Conservation (phyloP, 768 basidiomycete species). For the Lentinus tigrinus region DNA sequence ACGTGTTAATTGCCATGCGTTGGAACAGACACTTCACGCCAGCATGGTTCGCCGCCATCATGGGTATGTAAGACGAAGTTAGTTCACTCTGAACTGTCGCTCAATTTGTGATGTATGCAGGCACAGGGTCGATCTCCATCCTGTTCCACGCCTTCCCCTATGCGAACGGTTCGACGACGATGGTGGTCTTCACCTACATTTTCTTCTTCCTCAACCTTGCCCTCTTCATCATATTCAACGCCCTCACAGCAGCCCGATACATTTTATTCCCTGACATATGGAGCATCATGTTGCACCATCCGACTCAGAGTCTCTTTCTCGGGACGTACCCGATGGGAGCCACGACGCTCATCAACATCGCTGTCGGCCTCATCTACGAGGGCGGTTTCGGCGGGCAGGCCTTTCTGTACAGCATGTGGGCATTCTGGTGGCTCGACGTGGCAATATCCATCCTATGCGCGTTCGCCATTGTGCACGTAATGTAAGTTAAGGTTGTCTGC, state of each 20-base stretch:
- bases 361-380: slow-evolving; percentile 44
- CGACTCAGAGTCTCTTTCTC: slow-evolving; percentile 49
- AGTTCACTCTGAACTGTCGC: neutral
- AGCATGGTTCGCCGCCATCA: slow-evolving; percentile 54
- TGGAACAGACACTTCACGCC: slow-evolving; percentile 47
- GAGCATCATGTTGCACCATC: slow-evolving; percentile 46
- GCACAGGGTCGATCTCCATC: slow-evolving; percentile 53
- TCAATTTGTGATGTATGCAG: neutral
- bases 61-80: slow-evolving; percentile 39
- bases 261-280: slow-evolving; percentile 52
- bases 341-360: slow-evolving; percentile 55
- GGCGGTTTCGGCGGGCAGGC: slow-evolving; percentile 48
- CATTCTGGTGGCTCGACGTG: slow-evolving; percentile 68
- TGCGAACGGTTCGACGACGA: slow-evolving; percentile 37
- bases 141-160: slow-evolving; percentile 62
- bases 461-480: slow-evolving; percentile 62
- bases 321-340: slow-evolving; percentile 58
- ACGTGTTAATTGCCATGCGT: too few species aligned
- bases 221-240: slow-evolving; percentile 51
- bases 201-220: slow-evolving; percentile 61
- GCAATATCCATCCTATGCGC: slow-evolving; percentile 54
- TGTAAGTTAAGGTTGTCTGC: slow-evolving; percentile 43
- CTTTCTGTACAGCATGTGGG: slow-evolving; percentile 60
- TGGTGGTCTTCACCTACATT: slow-evolving; percentile 42
- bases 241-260: slow-evolving; percentile 50